Percentiles rank a stretch among this genome's conserved stretches.
Conservation (phyloP, 345 rosid genomes). For the Camelina sativa region DNA sequence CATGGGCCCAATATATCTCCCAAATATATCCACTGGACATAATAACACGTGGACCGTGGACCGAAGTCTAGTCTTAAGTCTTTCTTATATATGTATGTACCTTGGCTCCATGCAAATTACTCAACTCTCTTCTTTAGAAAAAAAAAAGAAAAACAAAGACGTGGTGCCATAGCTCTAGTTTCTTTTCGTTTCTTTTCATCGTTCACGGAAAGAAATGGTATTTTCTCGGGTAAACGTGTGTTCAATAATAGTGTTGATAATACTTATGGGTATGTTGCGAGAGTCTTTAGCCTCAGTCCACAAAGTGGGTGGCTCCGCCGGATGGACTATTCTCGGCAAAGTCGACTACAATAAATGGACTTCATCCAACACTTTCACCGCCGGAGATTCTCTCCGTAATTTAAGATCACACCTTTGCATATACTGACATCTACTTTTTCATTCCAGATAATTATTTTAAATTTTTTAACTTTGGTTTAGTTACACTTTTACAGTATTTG, state of each 20-base stretch:
- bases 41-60: slow-evolving; percentile 4
- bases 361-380: slow-evolving; percentile 16
- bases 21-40: background rate
- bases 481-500: slow-evolving; percentile 32
- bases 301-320: slow-evolving; percentile 40
- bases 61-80: background rate
- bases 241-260: background rate
- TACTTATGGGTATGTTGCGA: background rate
- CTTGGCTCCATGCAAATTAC: background rate
- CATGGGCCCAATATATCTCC: slow-evolving; percentile 5
- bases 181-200: background rate
- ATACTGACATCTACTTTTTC: background rate
- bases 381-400: slow-evolving; percentile 30
- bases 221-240: background rate
- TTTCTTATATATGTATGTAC: too few species aligned
- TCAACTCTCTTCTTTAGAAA: background rate
- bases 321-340: slow-evolving; percentile 40
- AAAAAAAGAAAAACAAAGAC: background rate
- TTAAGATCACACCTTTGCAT: background rate
- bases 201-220: background rate
- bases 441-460: background rate
- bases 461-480: background rate
- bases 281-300: slow-evolving; percentile 22
- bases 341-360: slow-evolving; percentile 40
- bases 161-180: background rate